Percentiles rank a stretch among this genome's conserved stretches.
phyloP scores from a whole-genome alignment of 2,329 filamentous ascomycete genomes.

The Stromatinia cepivora region DNA sequence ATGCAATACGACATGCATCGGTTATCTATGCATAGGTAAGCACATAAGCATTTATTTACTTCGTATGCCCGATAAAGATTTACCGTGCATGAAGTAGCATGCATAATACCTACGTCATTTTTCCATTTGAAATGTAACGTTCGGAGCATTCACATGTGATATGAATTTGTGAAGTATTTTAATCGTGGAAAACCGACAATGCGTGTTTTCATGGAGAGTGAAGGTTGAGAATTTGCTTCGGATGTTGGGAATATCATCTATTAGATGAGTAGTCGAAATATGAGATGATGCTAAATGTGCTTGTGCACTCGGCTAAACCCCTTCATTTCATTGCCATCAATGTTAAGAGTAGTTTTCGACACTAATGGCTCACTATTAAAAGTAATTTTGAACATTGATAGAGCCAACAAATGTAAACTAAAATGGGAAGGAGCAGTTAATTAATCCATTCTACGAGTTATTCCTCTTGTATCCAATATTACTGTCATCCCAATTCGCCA shows the following conservation, averaged over 20 bases:
- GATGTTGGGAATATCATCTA: too few species aligned
- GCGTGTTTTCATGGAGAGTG: neutral
- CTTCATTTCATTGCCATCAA: neutral
- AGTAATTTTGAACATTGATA: neutral
- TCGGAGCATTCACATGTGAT: neutral
- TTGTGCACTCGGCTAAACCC: neutral
- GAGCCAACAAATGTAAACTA: neutral
- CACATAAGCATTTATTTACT: neutral
- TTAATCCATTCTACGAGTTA: neutral
- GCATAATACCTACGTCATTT: neutral
- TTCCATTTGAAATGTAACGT: too few species aligned
- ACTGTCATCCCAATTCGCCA: neutral
- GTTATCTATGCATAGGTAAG: neutral
- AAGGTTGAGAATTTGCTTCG: too few species aligned
- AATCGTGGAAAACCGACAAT: neutral
- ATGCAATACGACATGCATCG: neutral
- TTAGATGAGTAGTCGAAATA: neutral
- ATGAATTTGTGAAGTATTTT: too few species aligned
- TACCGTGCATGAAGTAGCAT: neutral
- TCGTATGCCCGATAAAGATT: neutral
- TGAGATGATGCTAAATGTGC: too few species aligned
- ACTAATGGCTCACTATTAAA: neutral
- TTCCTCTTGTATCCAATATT: neutral
- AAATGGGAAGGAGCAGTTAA: neutral
- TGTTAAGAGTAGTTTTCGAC: neutral